These are phyloP conservation scores for Aaosphaeria arxii DNA, from an alignment of 2,329 filamentous ascomycete genomes.

Conservation along the genomic window DNA sequence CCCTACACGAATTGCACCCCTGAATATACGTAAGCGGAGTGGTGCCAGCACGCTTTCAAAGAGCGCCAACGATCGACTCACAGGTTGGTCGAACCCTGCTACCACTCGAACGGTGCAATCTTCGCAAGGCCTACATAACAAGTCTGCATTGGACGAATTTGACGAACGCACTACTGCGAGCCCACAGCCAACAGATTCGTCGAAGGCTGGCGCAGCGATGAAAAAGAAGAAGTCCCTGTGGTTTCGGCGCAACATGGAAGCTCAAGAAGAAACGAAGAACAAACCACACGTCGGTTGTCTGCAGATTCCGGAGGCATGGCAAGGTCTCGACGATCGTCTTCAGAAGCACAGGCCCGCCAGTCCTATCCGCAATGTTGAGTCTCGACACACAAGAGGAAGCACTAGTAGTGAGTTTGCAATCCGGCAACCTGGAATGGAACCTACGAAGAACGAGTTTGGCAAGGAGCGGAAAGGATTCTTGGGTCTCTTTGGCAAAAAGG, in stretches of 20 bases:
- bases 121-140: slow-evolving; percentile 18
- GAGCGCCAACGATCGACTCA: slow-evolving; percentile 7
- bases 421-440: slow-evolving; percentile 30
- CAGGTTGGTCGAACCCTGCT: slow-evolving; percentile 12
- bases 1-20: slow-evolving; percentile 50
- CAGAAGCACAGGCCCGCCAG: slow-evolving; percentile 13
- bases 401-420: slow-evolving; percentile 44
- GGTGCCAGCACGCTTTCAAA: slow-evolving; percentile 29
- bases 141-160: not conserved
- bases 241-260: slow-evolving; percentile 39
- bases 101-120: slow-evolving; percentile 8
- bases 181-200: not conserved
- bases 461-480: slow-evolving; percentile 43
- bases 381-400: slow-evolving; percentile 19
- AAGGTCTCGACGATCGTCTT: slow-evolving; percentile 34
- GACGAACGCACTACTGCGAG: slow-evolving; percentile 12
- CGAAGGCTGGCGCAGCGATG: slow-evolving; percentile 12
- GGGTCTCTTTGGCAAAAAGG: slow-evolving; percentile 53
- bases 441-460: slow-evolving; percentile 36
- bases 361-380: not conserved
- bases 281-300: slow-evolving; percentile 23
- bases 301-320: slow-evolving; percentile 35
- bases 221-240: slow-evolving; percentile 48
- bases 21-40: slow-evolving; percentile 54
- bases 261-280: slow-evolving; percentile 24